Evolutionary conservation across 2,329 filamentous ascomycete genomes (phyloP), one percentile per base, ranked within the genome.

Genomic region (Harringtonia lauricola): DNA sequence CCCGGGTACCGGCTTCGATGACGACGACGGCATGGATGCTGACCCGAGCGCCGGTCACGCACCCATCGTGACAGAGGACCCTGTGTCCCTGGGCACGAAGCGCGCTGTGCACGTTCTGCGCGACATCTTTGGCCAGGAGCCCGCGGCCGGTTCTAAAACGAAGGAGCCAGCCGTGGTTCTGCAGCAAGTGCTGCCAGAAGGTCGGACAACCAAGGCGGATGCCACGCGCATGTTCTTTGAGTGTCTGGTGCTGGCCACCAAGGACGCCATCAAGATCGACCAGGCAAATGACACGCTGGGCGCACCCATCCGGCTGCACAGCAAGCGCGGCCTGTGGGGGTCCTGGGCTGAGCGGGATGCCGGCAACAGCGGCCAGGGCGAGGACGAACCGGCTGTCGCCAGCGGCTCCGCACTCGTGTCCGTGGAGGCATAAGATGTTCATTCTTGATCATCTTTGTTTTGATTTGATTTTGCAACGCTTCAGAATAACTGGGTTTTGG

Each of bases 211-310:
- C 52, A 86, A 86, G 62, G 83, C 84, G 9, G 92, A 96, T 55
- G 92, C 92, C 1, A 98, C 92, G 36, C 95, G 95, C 72, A 95
- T 98, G 88, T 98, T 98, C 68, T 98, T 98, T 56, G 92, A 98
- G 65, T 83, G 92, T 43, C 72, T 98, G 21, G 92, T 98, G 3
- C 73, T 98, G 38, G 92, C 90, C 6, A 98, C 92, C 35, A 98
- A 98, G 67, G 92, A 98, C 59, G 92, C 92, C 24, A 85, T 98
- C 65, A 95, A 95, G 65, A 87, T 96, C 22, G 90, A 96, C 59
- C 92, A 98, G 64, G 75, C 76, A 39, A 70, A 81, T 49, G 75
- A 74, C 14, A 57, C 72, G 31, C 74, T 96, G 22, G 89, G 89
- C 40, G 84, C 81, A 3, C 76, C 83, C 14, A 86, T 98, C 56